These are phyloP conservation scores for Epichloe coenophiala DNA, from an alignment of 2,329 filamentous ascomycete species.

Conservation along the genomic window DNA sequence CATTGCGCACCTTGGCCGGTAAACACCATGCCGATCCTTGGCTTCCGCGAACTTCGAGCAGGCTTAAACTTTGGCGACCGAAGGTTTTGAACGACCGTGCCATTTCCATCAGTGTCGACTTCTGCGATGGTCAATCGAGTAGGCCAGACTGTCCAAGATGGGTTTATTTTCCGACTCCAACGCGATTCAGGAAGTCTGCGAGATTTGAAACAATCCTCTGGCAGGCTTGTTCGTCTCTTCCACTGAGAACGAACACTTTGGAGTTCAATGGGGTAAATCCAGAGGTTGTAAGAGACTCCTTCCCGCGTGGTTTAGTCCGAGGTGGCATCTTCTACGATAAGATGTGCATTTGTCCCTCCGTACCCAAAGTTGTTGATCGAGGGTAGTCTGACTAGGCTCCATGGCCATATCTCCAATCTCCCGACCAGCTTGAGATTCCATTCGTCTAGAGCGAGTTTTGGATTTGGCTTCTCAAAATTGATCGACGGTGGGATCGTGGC, in stretches of 20 bases:
- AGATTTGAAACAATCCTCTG: not conserved
- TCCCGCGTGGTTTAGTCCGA: not conserved
- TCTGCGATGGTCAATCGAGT: too few species aligned
- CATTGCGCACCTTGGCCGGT: constrained; percentile 22
- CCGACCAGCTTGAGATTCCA: constrained; percentile 4
- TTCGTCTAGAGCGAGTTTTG: constrained; percentile 11
- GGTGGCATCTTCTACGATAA: constrained; percentile 11
- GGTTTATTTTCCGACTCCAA: too few species aligned
- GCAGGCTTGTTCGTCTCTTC: not conserved
- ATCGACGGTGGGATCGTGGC: constrained; percentile 12
- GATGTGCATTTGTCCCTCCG: constrained; percentile 23
- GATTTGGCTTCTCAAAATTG: constrained; percentile 11
- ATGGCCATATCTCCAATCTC: too few species aligned
- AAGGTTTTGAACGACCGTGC: too few species aligned
- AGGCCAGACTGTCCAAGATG: too few species aligned
- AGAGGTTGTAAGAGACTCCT: too few species aligned
- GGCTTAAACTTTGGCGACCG: too few species aligned
- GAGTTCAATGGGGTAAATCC: not conserved
- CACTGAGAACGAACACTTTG: not conserved
- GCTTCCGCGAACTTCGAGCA: too few species aligned
- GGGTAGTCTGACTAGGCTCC: constrained; percentile 7
- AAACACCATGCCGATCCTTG: constrained; percentile 13
- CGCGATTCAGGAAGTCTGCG: not conserved
- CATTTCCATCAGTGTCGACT: too few species aligned
- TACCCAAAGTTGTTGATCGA: constrained; percentile 24